Evolutionary conservation across 495 filamentous ascomycete genomes (phyloP).

Genomic region (Tuber magnatum): DNA sequence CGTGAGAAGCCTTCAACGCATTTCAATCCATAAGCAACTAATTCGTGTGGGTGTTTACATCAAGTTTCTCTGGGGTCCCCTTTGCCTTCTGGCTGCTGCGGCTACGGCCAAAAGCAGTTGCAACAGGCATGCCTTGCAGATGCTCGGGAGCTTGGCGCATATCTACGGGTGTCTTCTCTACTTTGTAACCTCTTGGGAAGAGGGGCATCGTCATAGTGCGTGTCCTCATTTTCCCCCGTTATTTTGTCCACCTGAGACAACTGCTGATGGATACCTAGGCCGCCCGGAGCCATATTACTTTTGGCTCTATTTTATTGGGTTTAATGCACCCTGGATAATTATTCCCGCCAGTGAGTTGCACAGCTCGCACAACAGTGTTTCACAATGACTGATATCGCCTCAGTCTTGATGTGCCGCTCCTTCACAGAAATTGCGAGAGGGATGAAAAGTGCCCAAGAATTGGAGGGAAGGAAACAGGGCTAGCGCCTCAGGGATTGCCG

Average conservation of each 20-base stretch:
- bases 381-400: background rate
- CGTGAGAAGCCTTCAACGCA: conserved; percentile 31
- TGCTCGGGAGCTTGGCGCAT: conserved; percentile 64
- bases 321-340: conserved; percentile 83
- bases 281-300: conserved; percentile 75
- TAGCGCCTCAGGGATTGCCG: background rate
- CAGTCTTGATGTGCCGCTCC: conserved; percentile 27
- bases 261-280: conserved; percentile 48
- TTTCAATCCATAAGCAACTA: conserved; percentile 1
- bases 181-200: conserved; percentile 70
- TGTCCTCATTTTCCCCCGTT: conserved; percentile 41
- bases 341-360: conserved; percentile 51
- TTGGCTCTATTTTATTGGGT: conserved; percentile 78
- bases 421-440: conserved; percentile 8
- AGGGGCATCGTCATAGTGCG: conserved; percentile 41
- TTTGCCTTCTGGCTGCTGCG: conserved; percentile 62
- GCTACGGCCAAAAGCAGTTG: conserved; percentile 54
- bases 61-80: conserved; percentile 67
- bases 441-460: conserved; percentile 7
- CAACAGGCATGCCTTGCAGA: conserved; percentile 63
- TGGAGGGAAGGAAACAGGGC: background rate
- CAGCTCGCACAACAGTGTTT: background rate
- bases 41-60: conserved; percentile 22
- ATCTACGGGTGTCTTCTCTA: conserved; percentile 82
- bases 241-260: background rate